Evolutionary conservation across 495 filamentous ascomycete genomes (phyloP).

Genomic region (Aspergillus bertholletiae): DNA sequence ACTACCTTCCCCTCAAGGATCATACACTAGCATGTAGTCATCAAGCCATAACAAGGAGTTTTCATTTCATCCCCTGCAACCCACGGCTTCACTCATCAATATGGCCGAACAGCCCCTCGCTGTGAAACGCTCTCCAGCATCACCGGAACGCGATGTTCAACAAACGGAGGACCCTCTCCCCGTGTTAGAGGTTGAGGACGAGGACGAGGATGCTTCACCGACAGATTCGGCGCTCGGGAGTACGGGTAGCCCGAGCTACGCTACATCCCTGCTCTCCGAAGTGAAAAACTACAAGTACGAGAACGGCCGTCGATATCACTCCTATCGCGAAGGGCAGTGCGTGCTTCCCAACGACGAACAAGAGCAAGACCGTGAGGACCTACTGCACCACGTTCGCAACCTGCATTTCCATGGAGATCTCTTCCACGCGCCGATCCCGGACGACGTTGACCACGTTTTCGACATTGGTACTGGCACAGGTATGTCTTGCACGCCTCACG

Average conservation of each 20-base stretch:
- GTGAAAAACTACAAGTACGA: constrained; percentile 22
- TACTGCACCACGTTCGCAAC: constrained; percentile 18
- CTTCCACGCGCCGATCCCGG: constrained; percentile 18
- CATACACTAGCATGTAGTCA: not conserved
- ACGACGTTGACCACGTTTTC: constrained; percentile 8
- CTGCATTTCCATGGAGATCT: constrained; percentile 10
- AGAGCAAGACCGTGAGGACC: constrained; percentile 27
- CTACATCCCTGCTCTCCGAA: constrained; percentile 24
- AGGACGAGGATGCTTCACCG: not conserved
- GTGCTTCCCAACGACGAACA: constrained; percentile 25
- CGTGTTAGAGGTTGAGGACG: not conserved
- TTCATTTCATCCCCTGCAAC: too few species aligned
- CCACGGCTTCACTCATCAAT: too few species aligned
- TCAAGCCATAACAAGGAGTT: too few species aligned
- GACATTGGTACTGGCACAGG: constrained; percentile 32
- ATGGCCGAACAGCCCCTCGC: too few species aligned
- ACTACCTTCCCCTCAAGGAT: not conserved
- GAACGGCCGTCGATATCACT: constrained; percentile 24
- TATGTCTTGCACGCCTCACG: too few species aligned
- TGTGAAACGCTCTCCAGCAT: too few species aligned
- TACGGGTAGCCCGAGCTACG: not conserved
- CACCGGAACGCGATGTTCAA: not conserved
- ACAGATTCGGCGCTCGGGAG: not conserved
- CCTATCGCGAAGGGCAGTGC: constrained; percentile 19
- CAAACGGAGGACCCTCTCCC: not conserved